Conservation (phyloP, 345 rosid genomes). For the Moricandia arvensis region DNA sequence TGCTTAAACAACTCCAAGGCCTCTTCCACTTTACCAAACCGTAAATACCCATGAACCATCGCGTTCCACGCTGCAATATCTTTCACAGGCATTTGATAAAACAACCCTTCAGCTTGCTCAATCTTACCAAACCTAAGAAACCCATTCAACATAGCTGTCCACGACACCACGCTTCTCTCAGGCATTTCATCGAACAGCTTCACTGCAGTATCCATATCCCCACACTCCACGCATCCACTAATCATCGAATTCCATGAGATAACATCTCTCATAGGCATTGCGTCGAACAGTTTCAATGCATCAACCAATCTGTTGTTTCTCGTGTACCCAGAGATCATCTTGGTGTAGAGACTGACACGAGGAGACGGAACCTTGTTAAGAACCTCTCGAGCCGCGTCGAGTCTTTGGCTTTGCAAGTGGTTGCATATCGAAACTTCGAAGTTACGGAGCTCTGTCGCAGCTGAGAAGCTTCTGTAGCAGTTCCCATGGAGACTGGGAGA, state of each 20-base stretch:
- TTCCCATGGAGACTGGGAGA: not conserved
- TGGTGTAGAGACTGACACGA: conserved; percentile 49
- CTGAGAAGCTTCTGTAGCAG: conserved; percentile 2
- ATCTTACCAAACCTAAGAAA: conserved; percentile 52
- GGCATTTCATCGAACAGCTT: conserved; percentile 70
- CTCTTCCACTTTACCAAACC: conserved; percentile 49
- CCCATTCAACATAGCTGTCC: conserved; percentile 74
- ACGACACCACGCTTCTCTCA: conserved; percentile 59
- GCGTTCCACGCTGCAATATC: conserved; percentile 76
- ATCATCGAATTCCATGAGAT: conserved; percentile 73
- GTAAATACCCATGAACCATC: conserved; percentile 67
- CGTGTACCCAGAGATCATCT: conserved; percentile 50
- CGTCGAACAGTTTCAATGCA: conserved; percentile 51
- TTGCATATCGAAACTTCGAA: conserved; percentile 39
- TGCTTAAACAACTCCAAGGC: conserved; percentile 53
- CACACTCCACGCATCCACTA: conserved; percentile 62
- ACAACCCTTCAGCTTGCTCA: conserved; percentile 54
- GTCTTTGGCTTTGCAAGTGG: conserved; percentile 42
- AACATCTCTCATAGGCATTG: conserved; percentile 53
- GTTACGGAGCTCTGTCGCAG: conserved; percentile 15
- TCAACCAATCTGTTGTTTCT: conserved; percentile 40
- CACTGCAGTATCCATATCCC: conserved; percentile 44
- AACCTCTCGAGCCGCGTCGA: conserved; percentile 46
- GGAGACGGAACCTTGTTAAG: conserved; percentile 46
- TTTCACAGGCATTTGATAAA: conserved; percentile 54